These are phyloP conservation scores for Apiospora pterosperma DNA, from an alignment of 2,329 filamentous ascomycete species.

Conservation along the genomic window DNA sequence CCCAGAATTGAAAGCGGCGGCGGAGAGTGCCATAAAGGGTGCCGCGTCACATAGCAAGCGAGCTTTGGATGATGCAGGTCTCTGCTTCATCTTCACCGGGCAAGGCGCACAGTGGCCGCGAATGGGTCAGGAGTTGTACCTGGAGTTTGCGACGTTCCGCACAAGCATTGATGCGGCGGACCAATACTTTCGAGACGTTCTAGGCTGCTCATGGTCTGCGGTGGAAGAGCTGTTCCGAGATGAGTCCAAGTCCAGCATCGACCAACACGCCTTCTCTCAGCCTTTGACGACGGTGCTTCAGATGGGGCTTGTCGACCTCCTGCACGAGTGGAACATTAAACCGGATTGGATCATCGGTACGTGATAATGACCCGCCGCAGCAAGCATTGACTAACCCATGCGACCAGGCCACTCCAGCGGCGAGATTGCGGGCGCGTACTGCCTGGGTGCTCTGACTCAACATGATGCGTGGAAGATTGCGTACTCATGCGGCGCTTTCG, in stretches of 20 bases:
- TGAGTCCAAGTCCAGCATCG: not conserved
- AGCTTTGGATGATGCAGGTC: not conserved
- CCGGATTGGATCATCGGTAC: conserved; percentile 1
- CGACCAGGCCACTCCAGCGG: not conserved
- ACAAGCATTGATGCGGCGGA: not conserved
- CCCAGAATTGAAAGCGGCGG: not conserved
- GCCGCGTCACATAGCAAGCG: not conserved
- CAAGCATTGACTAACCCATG: not conserved
- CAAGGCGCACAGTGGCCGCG: not conserved
- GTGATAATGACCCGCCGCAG: not conserved
- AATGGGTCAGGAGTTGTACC: not conserved
- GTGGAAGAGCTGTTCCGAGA: not conserved
- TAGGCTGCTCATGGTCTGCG: not conserved
- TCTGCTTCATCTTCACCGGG: conserved; percentile 2
- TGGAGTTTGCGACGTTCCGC: not conserved
- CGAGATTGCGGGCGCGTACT: conserved; percentile 1
- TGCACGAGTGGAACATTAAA: not conserved
- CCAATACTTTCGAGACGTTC: not conserved
- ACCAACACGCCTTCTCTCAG: not conserved
- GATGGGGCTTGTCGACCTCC: not conserved
- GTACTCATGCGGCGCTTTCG: not conserved
- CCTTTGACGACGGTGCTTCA: conserved; percentile 1
- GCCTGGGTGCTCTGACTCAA: not conserved
- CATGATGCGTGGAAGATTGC: not conserved
- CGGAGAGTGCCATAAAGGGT: not conserved